Evolutionary conservation across 2,329 filamentous ascomycete genomes (phyloP).

Genomic region (Neofusicoccum cordaticola): DNA sequence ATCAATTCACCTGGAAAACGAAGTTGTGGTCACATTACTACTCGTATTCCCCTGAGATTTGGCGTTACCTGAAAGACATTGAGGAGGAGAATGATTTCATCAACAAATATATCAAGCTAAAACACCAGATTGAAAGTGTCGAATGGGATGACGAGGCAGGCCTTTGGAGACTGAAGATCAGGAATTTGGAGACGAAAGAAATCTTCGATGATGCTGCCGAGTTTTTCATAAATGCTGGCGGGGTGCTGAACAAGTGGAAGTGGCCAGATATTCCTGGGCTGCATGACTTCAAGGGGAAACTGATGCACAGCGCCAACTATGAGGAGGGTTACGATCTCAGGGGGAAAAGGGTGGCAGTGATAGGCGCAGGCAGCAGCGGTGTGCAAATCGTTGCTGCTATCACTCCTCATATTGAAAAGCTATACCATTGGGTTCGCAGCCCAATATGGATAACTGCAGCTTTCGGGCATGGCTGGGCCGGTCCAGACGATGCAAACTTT

Average conservation of each 20-base stretch:
- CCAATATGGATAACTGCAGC: conserved; percentile 33
- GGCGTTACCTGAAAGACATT: conserved; percentile 49
- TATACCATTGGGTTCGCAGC: conserved; percentile 48
- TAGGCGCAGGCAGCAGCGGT: conserved; percentile 44
- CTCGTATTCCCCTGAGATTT: conserved; percentile 47
- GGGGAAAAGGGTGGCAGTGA: conserved; percentile 44
- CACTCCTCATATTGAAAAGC: conserved; percentile 45
- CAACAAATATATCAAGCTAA: conserved; percentile 53
- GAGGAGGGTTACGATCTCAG: conserved; percentile 44
- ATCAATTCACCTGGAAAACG: conserved; percentile 42
- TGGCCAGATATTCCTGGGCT: conserved; percentile 42
- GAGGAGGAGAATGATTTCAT: conserved; percentile 46
- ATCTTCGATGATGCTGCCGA: conserved; percentile 40
- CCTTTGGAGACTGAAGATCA: conserved; percentile 47
- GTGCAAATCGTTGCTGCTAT: conserved; percentile 49
- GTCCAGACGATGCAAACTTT: conserved; percentile 46
- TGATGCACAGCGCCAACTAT: conserved; percentile 48
- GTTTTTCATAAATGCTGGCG: conserved; percentile 43
- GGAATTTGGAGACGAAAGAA: conserved; percentile 37
- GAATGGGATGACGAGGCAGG: conserved; percentile 50
- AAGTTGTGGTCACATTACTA: conserved; percentile 49
- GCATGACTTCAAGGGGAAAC: conserved; percentile 45
- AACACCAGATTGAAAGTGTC: conserved; percentile 45
- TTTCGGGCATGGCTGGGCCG: conserved; percentile 42
- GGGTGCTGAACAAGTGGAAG: conserved; percentile 42